Conservation (phyloP, 305 asterid species). For the Fraxinus platypoda region DNA sequence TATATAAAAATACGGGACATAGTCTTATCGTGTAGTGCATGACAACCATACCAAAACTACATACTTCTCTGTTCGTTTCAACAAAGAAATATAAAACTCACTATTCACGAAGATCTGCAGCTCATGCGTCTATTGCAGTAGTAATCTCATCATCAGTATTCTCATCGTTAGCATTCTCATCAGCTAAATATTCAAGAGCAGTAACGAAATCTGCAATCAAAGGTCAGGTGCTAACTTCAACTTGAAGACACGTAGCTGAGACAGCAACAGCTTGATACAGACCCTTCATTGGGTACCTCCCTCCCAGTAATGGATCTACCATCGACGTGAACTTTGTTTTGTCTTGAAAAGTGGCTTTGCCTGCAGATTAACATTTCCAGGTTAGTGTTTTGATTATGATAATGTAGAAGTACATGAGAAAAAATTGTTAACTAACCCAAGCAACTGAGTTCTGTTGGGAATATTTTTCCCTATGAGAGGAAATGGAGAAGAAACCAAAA, state of each 20-base stretch:
- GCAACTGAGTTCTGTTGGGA: conserved; percentile 48
- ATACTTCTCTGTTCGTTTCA: not conserved
- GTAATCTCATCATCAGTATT: conserved; percentile 16
- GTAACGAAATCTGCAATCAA: conserved; percentile 55
- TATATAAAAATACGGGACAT: not conserved
- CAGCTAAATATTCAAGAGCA: conserved; percentile 54
- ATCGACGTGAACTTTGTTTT: conserved; percentile 33
- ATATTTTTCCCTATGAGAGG: too few relatives aligned
- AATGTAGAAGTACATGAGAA: not conserved
- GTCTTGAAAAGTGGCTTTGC: conserved; percentile 59
- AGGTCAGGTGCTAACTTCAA: conserved; percentile 53
- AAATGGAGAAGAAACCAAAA: too few relatives aligned
- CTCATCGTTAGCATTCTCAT: not conserved
- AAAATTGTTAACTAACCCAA: conserved; percentile 45
- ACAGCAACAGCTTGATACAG: conserved; percentile 54
- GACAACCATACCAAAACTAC: not conserved
- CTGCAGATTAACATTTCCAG: conserved; percentile 27
- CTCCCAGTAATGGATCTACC: conserved; percentile 58
- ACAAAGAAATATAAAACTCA: not conserved
- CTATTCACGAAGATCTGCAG: not conserved
- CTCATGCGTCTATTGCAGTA: not conserved
- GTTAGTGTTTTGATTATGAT: not conserved
- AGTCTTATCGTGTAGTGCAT: not conserved
- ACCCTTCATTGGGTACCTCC: conserved; percentile 23
- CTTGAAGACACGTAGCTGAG: conserved; percentile 62